Percentiles rank a stretch among this genome's conserved stretches.
These are phyloP conservation scores for Tulasnella sp. DNA, from an alignment of 768 basidiomycete species.

Conservation along the genomic window DNA sequence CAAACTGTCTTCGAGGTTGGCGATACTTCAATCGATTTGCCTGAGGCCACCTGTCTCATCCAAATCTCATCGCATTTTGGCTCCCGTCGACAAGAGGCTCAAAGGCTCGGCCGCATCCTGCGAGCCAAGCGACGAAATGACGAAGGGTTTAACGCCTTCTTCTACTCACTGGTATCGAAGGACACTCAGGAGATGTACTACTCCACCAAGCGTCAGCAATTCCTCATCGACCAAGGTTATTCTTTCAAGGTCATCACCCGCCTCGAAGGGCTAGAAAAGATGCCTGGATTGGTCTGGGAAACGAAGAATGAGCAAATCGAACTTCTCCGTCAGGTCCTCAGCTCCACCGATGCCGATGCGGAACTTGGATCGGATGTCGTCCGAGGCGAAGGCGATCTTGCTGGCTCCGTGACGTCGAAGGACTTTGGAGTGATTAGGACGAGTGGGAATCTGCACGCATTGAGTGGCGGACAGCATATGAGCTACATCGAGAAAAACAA, in stretches of 20 bases:
- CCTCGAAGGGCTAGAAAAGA: slow-evolving; percentile 78
- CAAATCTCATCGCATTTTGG: slow-evolving; percentile 99
- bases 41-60: slow-evolving; percentile 97
- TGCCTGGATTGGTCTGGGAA: slow-evolving; percentile 84
- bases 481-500: slow-evolving; percentile 89
- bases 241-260: slow-evolving; percentile 99
- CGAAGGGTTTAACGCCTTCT: slow-evolving; percentile 99
- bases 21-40: slow-evolving; percentile 96
- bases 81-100: slow-evolving; percentile 94
- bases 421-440: slow-evolving; percentile 50
- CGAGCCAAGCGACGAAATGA: slow-evolving; percentile 97
- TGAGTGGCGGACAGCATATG: slow-evolving; percentile 87
- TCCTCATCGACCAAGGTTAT: slow-evolving; percentile 97
- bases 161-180: slow-evolving; percentile 97
- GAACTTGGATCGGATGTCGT: slow-evolving; percentile 76
- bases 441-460: slow-evolving; percentile 67
- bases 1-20: slow-evolving; percentile 52
- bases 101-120: slow-evolving; percentile 88
- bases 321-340: slow-evolving; percentile 82
- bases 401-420: slow-evolving; percentile 50
- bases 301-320: slow-evolving; percentile 92
- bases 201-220: slow-evolving; percentile 97
- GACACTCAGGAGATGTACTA: slow-evolving; percentile 99
- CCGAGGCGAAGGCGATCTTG: slow-evolving; percentile 66
- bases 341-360: slow-evolving; percentile 83